Evolutionary conservation across 306 rosid species (phyloP).

Genomic region (Prunus fruticosa): DNA sequence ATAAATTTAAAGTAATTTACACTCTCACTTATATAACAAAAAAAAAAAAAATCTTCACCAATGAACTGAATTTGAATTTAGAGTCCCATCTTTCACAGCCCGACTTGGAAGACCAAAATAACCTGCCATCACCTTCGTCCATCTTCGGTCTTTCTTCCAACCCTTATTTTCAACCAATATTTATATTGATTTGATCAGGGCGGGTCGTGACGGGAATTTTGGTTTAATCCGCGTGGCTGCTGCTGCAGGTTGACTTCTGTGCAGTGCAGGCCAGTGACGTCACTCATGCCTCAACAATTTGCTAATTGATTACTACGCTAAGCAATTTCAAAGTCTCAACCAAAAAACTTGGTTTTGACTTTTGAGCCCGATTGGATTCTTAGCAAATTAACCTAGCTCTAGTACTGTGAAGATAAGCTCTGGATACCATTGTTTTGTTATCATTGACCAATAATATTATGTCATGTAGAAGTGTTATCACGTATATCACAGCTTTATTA

Average conservation of each 20-base stretch:
- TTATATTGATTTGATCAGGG: background rate
- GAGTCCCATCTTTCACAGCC: background rate
- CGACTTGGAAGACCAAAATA: background rate
- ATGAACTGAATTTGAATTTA: too few relatives aligned
- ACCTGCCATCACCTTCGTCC: background rate
- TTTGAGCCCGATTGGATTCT: background rate
- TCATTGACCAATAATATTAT: too few relatives aligned
- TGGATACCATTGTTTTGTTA: accelerated
- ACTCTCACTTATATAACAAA: accelerated
- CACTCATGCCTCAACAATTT: background rate
- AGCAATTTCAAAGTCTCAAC: background rate
- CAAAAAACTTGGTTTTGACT: background rate
- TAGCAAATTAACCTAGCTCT: background rate
- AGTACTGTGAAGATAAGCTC: background rate
- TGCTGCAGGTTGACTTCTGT: background rate
- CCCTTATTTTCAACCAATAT: background rate
- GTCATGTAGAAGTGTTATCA: too few relatives aligned
- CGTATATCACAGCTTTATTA: too few relatives aligned
- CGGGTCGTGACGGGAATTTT: background rate
- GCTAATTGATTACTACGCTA: background rate
- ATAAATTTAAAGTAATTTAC: too few relatives aligned
- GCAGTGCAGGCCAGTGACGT: background rate
- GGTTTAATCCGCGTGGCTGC: background rate
- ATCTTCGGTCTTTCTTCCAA: background rate
- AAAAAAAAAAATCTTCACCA: too few relatives aligned